Evolutionary conservation across 2,329 filamentous ascomycete genomes (phyloP), one percentile per base, ranked within the genome.

Genomic region (Remersonia thermophila): DNA sequence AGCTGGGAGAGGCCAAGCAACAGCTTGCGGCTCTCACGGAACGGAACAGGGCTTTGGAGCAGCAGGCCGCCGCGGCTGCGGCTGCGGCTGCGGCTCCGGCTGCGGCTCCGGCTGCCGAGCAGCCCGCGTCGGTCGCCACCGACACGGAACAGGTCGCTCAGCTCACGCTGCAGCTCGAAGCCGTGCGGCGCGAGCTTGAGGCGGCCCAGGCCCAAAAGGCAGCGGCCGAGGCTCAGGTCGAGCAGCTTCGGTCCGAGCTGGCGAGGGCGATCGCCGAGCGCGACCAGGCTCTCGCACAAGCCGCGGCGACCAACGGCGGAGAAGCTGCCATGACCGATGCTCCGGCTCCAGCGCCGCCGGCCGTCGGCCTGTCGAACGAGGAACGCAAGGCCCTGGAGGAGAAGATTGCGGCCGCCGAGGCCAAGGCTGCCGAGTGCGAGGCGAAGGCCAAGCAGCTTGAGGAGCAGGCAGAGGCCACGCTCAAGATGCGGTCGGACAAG

Each of bases 191-290:
- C 45, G 73, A 87, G 47, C 68, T 91, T 8, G 75, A 78, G 30
- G 66, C 65, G 2, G 69, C 79, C 36, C 77, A 63, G 6, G 64
- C 74, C 8, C 77, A 91, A 53, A 86, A 83, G 55, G 66, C 76
- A 13, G 65, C 65, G 2, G 65, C 83, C n/a, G 73, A 84, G 45
- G 62, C 73, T 39, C 75, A 81, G 42, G 63, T 82, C 2, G 61
- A 66, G 31, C 56, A 53, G 16, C 54, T 78, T 2, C 69, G 63
- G 20, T 45, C 55, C 6, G 77, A 86, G 49, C 62, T 93, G 10
- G 67, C 77, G 35, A 60, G 64, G 8, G 71, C 70, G 1, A 69
- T 75, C 37, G 62, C 69, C 5, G 76, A 85, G 48, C 66, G 81
- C 30, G 80, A 85, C 37, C 65, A 73, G 42, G 71, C 74, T 8